These are phyloP conservation scores for Lecanicillium sp. DNA, from an alignment of 2,329 filamentous ascomycete species.

Conservation along the genomic window DNA sequence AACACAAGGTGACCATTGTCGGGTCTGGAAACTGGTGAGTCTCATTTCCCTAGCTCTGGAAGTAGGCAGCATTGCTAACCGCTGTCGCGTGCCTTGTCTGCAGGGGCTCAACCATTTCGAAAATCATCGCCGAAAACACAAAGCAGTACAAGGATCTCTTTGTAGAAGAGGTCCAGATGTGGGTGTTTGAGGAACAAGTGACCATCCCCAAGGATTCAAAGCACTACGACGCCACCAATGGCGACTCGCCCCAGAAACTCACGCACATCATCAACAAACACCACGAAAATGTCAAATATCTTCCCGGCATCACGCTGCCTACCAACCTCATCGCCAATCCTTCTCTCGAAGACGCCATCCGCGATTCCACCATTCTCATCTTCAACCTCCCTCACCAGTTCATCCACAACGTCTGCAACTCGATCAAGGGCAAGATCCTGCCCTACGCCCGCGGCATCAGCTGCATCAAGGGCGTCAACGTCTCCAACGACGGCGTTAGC, in stretches of 20 bases:
- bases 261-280: conserved; percentile 82
- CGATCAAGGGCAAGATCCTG: conserved; percentile 79
- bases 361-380: conserved; percentile 77
- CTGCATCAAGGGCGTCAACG: conserved; percentile 97
- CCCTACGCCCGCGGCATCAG: conserved; percentile 90
- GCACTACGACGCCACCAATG: conserved; percentile 58
- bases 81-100: background rate
- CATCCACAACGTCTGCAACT: conserved; percentile 76
- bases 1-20: conserved; percentile 88
- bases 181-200: conserved; percentile 94
- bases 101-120: conserved; percentile 94
- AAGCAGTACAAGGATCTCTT: conserved; percentile 70
- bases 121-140: conserved; percentile 92
- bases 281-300: conserved; percentile 98
- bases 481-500: conserved; percentile 74
- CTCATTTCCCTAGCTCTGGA: background rate
- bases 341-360: conserved; percentile 69
- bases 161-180: conserved; percentile 90
- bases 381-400: conserved; percentile 98
- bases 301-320: conserved; percentile 79
- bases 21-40: conserved; percentile 92
- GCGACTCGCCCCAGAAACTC: conserved; percentile 71
- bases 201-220: conserved; percentile 62
- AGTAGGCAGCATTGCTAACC: background rate
- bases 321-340: conserved; percentile 78